A percentile compares a stretch with the other conserved stretches of the same genome.
Evolutionary conservation across 164 flowering plant genomes (phyloP).

Genomic region (Hamamelis virginiana): DNA sequence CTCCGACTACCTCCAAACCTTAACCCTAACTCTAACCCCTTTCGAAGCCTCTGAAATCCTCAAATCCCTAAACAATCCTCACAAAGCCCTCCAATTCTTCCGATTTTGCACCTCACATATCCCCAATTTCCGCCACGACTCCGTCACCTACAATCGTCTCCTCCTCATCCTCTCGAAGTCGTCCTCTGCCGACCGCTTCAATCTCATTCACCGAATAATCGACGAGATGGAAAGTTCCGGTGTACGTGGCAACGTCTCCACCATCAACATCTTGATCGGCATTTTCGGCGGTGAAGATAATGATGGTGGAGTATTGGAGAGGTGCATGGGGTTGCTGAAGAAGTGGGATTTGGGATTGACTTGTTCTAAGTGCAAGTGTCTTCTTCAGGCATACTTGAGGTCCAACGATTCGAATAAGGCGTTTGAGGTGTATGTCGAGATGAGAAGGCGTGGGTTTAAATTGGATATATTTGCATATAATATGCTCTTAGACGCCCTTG

Average conservation of each 20-base stretch:
- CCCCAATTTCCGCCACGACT: slow-evolving; percentile 67
- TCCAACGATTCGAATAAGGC: no score
- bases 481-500: no score
- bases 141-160: slow-evolving; percentile 74
- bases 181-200: slow-evolving; percentile 28
- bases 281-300: no score
- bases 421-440: slow-evolving; percentile 45
- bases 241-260: slow-evolving; percentile 66
- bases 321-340: slow-evolving; percentile 52
- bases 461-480: slow-evolving; percentile 75
- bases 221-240: slow-evolving; percentile 57
- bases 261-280: slow-evolving; percentile 73
- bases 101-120: slow-evolving; percentile 47
- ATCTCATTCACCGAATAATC: slow-evolving; percentile 33
- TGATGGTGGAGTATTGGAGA: slow-evolving; percentile 38
- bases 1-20: slow-evolving; percentile 51
- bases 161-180: slow-evolving; percentile 57
- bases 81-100: slow-evolving; percentile 67
- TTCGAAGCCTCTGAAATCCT: slow-evolving; percentile 75
- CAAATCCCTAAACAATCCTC: slow-evolving; percentile 60
- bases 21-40: slow-evolving; percentile 51
- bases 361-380: slow-evolving; percentile 74
- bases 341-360: slow-evolving; percentile 75
- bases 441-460: slow-evolving; percentile 53
- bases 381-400: slow-evolving; percentile 67